Evolutionary conservation across 2,329 filamentous ascomycete genomes (phyloP), one percentile per base, ranked within the genome.

Genomic region (Trichophaea hybrida): DNA sequence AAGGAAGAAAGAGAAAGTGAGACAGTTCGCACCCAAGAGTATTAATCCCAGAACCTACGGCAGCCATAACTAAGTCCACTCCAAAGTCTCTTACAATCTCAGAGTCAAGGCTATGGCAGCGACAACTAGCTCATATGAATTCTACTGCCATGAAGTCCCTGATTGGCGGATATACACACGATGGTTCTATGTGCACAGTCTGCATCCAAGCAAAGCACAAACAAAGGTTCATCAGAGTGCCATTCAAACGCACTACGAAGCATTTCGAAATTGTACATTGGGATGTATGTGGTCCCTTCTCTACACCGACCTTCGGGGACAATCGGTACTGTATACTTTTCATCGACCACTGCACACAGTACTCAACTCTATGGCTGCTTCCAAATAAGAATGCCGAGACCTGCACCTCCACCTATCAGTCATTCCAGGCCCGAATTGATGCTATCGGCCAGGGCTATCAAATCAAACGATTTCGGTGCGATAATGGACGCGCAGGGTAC

Each of bases 181-280:
- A 50, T 13, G 24, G 2, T 10, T 13, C 12, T 2, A n/a, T 13
- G 17, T 50, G 46, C 17, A 31, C 10, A 17, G 17, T 31, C 1
- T 58, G 48, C 6, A 24, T 60, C n/a, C 54, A 57, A 17, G 24
- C 58, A 0, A 62, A 62, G 34, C 49, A 62, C 10, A 38, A 57
- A 1, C 7, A 49, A 7, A 31, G 32, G 4, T 32, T 57, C 2
- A 15, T 46, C 6, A 15, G 40, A 4, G 32, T 10, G 5, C 53
- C 58, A 2, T 33, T 54, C 7, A 15, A 32, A 6, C 15, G 55
- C 1, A 38, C 32, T 0, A 51, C 38, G 1, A 6, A 3, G 5
- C 61, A 50, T 1, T 59, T 61, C 4, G 60, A 63, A 31, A 37
- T 61, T 0, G 40, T 63, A 4, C 58, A 64, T 24, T 60, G 51